phyloP scores from a whole-genome alignment of 768 basidiomycete species.

The Tricholomella constricta region DNA sequence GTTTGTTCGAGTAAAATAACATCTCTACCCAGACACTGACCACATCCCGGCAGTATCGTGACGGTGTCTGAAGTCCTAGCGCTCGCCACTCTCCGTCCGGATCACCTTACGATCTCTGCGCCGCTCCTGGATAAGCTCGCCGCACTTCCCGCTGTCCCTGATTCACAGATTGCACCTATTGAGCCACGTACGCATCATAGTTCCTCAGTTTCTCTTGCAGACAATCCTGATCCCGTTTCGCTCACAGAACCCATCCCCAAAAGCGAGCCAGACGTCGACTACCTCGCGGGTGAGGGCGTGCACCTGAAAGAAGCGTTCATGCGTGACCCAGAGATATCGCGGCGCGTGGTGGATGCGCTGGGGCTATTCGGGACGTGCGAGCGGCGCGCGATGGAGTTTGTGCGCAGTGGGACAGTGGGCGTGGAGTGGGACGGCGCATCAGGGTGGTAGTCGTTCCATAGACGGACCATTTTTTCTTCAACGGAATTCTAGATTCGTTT shows the following conservation, averaged over 20 bases:
- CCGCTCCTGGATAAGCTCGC: conserved; percentile 41
- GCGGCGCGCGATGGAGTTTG: conserved; percentile 35
- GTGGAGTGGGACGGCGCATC: conserved; percentile 8
- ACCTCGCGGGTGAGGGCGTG: conserved; percentile 34
- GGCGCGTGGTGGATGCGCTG: conserved; percentile 48
- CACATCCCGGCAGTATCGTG: conserved; percentile 32
- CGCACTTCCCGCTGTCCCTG: conserved; percentile 22
- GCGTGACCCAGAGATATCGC: conserved; percentile 37
- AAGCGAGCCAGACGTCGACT: conserved; percentile 26
- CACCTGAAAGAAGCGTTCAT: conserved; percentile 38
- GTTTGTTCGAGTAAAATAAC: background rate
- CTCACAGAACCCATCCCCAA: background rate
- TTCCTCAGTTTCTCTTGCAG: background rate
- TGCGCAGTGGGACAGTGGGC: conserved; percentile 7
- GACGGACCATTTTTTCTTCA: background rate
- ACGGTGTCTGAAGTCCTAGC: conserved; percentile 44
- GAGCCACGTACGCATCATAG: background rate
- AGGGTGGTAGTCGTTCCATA: background rate
- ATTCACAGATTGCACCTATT: background rate
- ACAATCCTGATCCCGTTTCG: background rate
- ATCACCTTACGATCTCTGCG: conserved; percentile 46
- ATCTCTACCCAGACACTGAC: background rate
- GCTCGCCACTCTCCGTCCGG: conserved; percentile 38
- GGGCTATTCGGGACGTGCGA: conserved; percentile 46
- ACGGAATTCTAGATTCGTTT: background rate